These are phyloP conservation scores for Taiwanofungus camphoratus DNA, from an alignment of 1,284 basidiomycete species.

Conservation along the genomic window DNA sequence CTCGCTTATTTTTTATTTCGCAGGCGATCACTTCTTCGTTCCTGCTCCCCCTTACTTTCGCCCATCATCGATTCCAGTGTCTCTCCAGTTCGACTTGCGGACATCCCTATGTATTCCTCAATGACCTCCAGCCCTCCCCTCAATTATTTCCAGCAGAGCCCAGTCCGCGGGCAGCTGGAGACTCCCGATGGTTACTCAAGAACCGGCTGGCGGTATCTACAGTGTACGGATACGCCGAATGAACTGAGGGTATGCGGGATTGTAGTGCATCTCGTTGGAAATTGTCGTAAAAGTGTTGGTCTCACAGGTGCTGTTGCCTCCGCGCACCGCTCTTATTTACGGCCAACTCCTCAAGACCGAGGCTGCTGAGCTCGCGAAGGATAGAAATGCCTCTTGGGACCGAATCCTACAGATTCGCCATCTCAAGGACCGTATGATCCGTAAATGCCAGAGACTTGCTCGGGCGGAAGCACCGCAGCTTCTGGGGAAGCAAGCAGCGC, in stretches of 20 bases:
- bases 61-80: background rate
- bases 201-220: conserved; percentile 62
- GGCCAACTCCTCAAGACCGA: conserved; percentile 59
- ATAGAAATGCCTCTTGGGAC: conserved; percentile 51
- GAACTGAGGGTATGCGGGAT: conserved; percentile 52
- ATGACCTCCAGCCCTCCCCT: conserved; percentile 30
- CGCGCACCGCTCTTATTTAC: conserved; percentile 65
- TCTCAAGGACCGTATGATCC: conserved; percentile 73
- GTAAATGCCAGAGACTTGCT: conserved; percentile 60
- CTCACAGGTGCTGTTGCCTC: conserved; percentile 59
- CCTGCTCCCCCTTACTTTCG: background rate
- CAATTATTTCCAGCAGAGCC: conserved; percentile 53
- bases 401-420: conserved; percentile 65
- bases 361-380: conserved; percentile 50
- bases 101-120: conserved; percentile 16
- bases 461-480: conserved; percentile 32
- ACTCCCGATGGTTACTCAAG: conserved; percentile 47
- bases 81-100: background rate
- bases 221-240: conserved; percentile 68
- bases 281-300: background rate
- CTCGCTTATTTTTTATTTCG: conserved; percentile 7
- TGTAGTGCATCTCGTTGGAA: conserved; percentile 1
- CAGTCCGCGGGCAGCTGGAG: conserved; percentile 68
- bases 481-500: conserved; percentile 30
- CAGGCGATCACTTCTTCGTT: conserved; percentile 2